These are phyloP conservation scores for Ascochyta viciae-villosae DNA, from an alignment of 2,329 filamentous ascomycete species.

Conservation along the genomic window DNA sequence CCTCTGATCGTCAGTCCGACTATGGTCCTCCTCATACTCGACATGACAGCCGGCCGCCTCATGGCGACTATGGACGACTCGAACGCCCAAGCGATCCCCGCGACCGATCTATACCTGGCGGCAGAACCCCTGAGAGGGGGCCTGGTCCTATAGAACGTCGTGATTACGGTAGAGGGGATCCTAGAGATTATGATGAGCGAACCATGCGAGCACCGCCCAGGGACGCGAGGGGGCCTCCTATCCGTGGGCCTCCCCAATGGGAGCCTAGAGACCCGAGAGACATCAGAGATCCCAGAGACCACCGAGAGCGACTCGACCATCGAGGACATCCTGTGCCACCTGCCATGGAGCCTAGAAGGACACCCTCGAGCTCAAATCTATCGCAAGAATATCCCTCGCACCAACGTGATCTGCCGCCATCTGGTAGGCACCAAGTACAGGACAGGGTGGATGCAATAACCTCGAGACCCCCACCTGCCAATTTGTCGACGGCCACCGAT, in stretches of 20 bases:
- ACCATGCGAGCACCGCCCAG: conserved; percentile 42
- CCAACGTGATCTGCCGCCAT: conserved; percentile 36
- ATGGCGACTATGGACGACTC: conserved; percentile 53
- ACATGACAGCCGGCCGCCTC: conserved; percentile 45
- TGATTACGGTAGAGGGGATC: conserved; percentile 40
- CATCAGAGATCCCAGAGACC: conserved; percentile 37
- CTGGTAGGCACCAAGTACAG: conserved; percentile 24
- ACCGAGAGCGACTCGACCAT: conserved; percentile 41
- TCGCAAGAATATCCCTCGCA: conserved; percentile 33
- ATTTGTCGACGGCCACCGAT: conserved; percentile 24
- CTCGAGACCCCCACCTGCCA: conserved; percentile 26
- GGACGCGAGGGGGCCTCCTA: conserved; percentile 33
- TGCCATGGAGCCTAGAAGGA: conserved; percentile 29
- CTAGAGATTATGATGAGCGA: conserved; percentile 48
- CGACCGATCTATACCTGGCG: conserved; percentile 38
- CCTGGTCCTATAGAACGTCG: conserved; percentile 37
- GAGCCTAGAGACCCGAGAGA: conserved; percentile 39
- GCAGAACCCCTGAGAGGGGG: conserved; percentile 48
- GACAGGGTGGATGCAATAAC: conserved; percentile 33
- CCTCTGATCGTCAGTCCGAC: conserved; percentile 40
- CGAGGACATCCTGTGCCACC: conserved; percentile 33
- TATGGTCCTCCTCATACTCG: conserved; percentile 35
- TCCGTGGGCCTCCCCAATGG: conserved; percentile 33
- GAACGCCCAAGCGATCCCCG: conserved; percentile 53
- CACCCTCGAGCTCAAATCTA: conserved; percentile 31